These are phyloP conservation scores for Chrysosporium keratinophilum DNA, from an alignment of 2,329 filamentous ascomycete species.

Conservation along the genomic window DNA sequence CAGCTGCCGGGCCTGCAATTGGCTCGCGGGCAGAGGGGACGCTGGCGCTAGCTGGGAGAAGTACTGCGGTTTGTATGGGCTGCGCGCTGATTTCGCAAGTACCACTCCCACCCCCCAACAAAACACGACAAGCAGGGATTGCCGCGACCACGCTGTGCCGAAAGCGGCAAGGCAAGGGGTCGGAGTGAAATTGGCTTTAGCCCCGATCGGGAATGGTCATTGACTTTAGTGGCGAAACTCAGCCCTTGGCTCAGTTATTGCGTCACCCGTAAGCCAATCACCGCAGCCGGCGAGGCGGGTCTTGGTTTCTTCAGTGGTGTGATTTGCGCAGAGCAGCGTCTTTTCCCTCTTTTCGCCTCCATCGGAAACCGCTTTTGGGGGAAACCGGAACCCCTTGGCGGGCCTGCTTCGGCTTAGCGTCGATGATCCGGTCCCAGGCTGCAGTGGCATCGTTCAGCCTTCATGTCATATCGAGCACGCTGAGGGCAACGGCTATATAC, in stretches of 20 bases:
- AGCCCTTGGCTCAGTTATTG: conserved; percentile 4
- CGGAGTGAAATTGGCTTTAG: neutral
- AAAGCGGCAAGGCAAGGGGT: conserved; percentile 1
- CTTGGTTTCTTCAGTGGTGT: neutral
- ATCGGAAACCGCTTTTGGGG: conserved; percentile 1
- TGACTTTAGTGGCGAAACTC: neutral
- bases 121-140: conserved; percentile 1
- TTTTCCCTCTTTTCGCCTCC: neutral
- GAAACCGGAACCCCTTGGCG: neutral
- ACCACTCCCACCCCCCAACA: conserved; percentile 1
- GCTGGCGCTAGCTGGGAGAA: neutral
- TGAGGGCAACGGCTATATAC: too few species aligned
- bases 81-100: neutral
- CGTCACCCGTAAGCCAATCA: neutral
- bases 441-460: neutral
- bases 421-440: neutral
- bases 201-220: neutral
- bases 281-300: neutral
- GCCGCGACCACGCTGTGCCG: neutral
- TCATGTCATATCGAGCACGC: neutral
- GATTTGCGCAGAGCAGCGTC: neutral
- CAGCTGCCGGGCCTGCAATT: neutral
- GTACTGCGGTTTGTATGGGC: neutral
- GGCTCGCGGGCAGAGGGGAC: neutral
- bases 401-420: conserved; percentile 1